These are phyloP conservation scores for Pseudofabraea citricarpa DNA, from an alignment of 2,329 filamentous ascomycete genomes.

Conservation along the genomic window DNA sequence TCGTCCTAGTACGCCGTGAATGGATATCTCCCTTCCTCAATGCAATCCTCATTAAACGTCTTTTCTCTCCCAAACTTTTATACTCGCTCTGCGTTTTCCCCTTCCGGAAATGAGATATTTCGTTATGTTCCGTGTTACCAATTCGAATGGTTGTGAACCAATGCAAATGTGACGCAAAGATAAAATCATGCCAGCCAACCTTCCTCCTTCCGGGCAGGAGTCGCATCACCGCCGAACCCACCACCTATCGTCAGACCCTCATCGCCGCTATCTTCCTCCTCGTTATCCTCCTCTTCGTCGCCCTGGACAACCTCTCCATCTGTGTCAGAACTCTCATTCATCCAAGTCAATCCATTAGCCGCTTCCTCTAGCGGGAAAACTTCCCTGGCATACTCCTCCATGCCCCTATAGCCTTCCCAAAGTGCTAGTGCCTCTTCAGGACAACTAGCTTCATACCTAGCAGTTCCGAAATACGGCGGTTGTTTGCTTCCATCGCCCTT, in stretches of 20 bases:
- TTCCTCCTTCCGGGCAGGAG: constrained; percentile 25
- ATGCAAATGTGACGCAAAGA: background rate
- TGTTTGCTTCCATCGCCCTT: constrained; percentile 41
- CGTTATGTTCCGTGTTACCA: too few relatives aligned
- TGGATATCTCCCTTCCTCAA: background rate
- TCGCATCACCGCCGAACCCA: constrained; percentile 13
- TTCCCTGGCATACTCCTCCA: constrained; percentile 93
- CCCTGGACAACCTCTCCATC: constrained; percentile 16
- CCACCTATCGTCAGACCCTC: constrained; percentile 23
- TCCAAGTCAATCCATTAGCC: constrained; percentile 91
- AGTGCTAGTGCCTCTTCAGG: constrained; percentile 73
- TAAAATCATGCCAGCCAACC: constrained; percentile 25
- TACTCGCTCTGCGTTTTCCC: too few relatives aligned
- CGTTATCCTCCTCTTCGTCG: constrained; percentile 32
- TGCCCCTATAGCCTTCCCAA: constrained; percentile 85
- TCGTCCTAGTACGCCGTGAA: too few relatives aligned
- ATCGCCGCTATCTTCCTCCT: constrained; percentile 49
- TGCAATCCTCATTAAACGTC: background rate
- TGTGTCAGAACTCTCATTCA: constrained; percentile 52
- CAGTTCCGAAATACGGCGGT: constrained; percentile 59
- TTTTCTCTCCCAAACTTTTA: too few relatives aligned
- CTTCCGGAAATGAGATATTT: too few relatives aligned
- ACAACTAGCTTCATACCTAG: constrained; percentile 54
- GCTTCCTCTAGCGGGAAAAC: constrained; percentile 93
- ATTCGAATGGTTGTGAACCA: background rate